Conservation (phyloP, 495 filamentous ascomycete genomes). For the Lindgomyces ingoldianus region DNA sequence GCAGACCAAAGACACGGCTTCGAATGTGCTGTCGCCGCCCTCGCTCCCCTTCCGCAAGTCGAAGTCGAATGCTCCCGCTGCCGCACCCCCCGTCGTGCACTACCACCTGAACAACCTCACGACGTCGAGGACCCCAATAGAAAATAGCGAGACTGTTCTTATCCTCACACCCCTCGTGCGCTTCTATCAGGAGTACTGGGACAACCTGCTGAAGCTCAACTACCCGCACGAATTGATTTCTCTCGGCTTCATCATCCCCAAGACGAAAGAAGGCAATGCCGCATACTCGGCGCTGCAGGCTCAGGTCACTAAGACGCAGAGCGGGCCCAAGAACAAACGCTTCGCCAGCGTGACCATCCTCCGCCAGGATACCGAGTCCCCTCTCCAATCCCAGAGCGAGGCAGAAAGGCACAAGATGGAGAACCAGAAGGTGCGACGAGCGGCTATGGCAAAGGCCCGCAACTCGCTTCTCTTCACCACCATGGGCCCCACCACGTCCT, state of each 20-base stretch:
- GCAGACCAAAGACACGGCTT: constrained; percentile 29
- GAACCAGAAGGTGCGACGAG: constrained; percentile 82
- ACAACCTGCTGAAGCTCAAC: constrained; percentile 77
- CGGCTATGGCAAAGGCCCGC: constrained; percentile 87
- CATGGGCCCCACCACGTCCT: constrained; percentile 85
- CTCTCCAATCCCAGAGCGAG: constrained; percentile 77
- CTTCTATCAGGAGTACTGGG: constrained; percentile 95
- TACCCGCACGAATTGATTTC: constrained; percentile 95
- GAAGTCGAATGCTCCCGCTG: constrained; percentile 53
- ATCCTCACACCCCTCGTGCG: constrained; percentile 89
- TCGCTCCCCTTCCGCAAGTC: constrained; percentile 79
- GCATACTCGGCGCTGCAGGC: constrained; percentile 80
- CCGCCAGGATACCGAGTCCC: constrained; percentile 90
- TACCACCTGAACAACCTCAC: constrained; percentile 95
- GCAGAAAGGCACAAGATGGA: constrained; percentile 83
- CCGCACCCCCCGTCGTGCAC: constrained; percentile 85
- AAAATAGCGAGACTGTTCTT: constrained; percentile 80
- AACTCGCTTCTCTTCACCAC: constrained; percentile 98
- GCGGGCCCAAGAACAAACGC: constrained; percentile 71
- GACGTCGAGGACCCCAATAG: constrained; percentile 68
- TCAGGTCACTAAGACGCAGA: constrained; percentile 80
- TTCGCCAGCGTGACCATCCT: constrained; percentile 93
- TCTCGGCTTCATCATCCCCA: constrained; percentile 94
- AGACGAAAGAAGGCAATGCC: constrained; percentile 81
- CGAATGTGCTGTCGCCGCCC: constrained; percentile 64